phyloP scores from a whole-genome alignment of 768 basidiomycete genomes.

The Xerocomellus dryophilus region DNA sequence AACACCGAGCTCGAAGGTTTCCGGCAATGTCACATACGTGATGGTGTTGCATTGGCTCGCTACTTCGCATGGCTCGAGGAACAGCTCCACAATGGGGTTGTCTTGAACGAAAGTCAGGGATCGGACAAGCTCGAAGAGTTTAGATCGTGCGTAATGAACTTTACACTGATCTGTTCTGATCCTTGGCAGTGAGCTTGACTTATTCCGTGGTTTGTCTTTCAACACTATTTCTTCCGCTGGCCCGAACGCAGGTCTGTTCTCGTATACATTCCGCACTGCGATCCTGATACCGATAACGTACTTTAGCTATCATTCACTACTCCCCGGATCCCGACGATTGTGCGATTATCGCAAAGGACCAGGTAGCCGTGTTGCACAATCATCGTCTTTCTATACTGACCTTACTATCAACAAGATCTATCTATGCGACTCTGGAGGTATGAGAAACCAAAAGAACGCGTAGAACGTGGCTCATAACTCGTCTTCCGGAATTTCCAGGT shows the following conservation, averaged over 20 bases:
- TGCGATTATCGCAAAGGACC: constrained; percentile 70
- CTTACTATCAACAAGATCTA: constrained; percentile 50
- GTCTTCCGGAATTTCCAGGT: constrained; percentile 34
- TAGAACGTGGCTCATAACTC: not conserved
- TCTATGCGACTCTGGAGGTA: constrained; percentile 86
- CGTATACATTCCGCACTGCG: not conserved
- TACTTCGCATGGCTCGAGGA: constrained; percentile 98
- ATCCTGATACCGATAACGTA: not conserved
- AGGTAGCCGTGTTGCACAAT: constrained; percentile 39
- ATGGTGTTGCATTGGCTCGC: constrained; percentile 80
- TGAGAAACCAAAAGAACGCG: not conserved
- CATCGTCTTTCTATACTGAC: constrained; percentile 29
- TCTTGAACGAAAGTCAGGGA: constrained; percentile 75
- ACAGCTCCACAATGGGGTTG: constrained; percentile 57
- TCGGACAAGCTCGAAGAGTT: constrained; percentile 77
- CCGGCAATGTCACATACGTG: constrained; percentile 82
- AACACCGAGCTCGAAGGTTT: constrained; percentile 83
- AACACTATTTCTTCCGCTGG: constrained; percentile 90
- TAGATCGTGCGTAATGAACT: constrained; percentile 59
- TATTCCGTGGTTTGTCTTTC: constrained; percentile 89
- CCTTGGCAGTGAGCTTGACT: constrained; percentile 57
- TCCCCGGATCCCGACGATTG: constrained; percentile 71
- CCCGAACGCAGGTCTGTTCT: constrained; percentile 75
- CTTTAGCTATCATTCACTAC: constrained; percentile 89
- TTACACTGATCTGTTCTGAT: too few relatives aligned